Percentiles rank a stretch among this genome's conserved stretches.
Conservation (phyloP, 306 rosid genomes). For the Citrullus colocynthis region DNA sequence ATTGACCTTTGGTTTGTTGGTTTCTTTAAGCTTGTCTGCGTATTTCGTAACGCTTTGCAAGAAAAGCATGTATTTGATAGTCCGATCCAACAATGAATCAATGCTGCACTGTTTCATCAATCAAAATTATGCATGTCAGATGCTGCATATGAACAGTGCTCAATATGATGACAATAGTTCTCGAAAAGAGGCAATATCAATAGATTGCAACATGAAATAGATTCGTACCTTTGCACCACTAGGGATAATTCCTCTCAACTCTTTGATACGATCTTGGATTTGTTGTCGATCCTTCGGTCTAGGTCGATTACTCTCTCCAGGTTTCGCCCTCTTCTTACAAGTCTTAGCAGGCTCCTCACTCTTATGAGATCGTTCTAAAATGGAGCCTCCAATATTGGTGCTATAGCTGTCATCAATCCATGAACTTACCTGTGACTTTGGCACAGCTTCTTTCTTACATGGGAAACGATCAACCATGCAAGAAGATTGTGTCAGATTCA, state of each 20-base stretch:
- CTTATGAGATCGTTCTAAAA: slow-evolving; percentile 23
- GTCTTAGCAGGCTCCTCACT: slow-evolving; percentile 39
- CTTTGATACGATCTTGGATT: slow-evolving; percentile 84
- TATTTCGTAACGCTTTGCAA: slow-evolving; percentile 46
- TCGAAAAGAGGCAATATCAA: background rate
- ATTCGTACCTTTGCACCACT: slow-evolving; percentile 55
- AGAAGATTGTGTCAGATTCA: slow-evolving; percentile 19
- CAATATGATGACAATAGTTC: background rate
- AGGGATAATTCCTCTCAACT: slow-evolving; percentile 78
- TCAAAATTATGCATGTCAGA: slow-evolving; percentile 1
- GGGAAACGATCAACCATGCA: slow-evolving; percentile 18
- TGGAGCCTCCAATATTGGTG: slow-evolving; percentile 24
- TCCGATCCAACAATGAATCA: slow-evolving; percentile 67
- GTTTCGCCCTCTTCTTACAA: slow-evolving; percentile 54
- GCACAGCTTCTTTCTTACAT: slow-evolving; percentile 33
- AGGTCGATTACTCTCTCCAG: slow-evolving; percentile 66
- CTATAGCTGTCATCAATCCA: slow-evolving; percentile 52
- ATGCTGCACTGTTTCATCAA: slow-evolving; percentile 81
- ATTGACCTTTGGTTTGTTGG: slow-evolving; percentile 53
- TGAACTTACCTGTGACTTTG: slow-evolving; percentile 38
- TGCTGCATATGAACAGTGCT: background rate
- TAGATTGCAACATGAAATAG: slow-evolving; percentile 1
- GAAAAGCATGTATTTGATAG: slow-evolving; percentile 80
- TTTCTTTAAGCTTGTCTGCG: slow-evolving; percentile 55
- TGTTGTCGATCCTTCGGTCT: slow-evolving; percentile 96